Percentiles rank a stretch among this genome's conserved stretches.
These are phyloP conservation scores for Arachis stenosperma DNA, from an alignment of 306 rosid genomes.

Conservation along the genomic window DNA sequence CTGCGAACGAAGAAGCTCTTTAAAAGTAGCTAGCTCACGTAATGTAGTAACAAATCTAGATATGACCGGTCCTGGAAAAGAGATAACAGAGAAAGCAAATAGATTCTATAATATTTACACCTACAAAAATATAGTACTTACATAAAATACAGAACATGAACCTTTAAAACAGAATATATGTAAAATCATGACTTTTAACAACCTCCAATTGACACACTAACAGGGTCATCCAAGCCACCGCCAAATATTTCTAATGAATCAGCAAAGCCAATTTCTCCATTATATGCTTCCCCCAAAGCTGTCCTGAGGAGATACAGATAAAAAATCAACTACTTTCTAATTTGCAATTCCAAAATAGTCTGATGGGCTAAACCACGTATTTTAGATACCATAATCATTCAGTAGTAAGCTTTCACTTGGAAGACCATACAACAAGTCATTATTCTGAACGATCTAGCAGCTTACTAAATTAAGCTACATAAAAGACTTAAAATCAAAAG, in stretches of 20 bases:
- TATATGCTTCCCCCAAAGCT: constrained; percentile 82
- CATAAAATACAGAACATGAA: constrained; percentile 6
- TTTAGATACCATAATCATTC: constrained; percentile 28
- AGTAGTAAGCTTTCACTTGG: constrained; percentile 22
- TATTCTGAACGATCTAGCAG: constrained; percentile 11
- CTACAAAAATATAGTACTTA: neutral
- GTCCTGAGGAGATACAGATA: constrained; percentile 57
- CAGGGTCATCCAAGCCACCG: constrained; percentile 92
- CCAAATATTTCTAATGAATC: constrained; percentile 88
- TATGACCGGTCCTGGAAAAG: constrained; percentile 84
- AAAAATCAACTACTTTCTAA: constrained; percentile 39
- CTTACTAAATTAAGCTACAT: constrained; percentile 19
- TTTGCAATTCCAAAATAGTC: constrained; percentile 27
- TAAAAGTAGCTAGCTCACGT: constrained; percentile 87
- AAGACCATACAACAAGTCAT: constrained; percentile 25
- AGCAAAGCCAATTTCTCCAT: constrained; percentile 80
- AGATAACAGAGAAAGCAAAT: constrained; percentile 40
- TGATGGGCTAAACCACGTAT: constrained; percentile 13
- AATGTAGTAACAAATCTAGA: constrained; percentile 74
- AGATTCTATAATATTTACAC: constrained; percentile 16
- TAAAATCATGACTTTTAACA: constrained; percentile 40
- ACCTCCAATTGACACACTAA: constrained; percentile 97
- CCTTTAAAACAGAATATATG: constrained; percentile 30
- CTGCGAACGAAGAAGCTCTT: constrained; percentile 97
- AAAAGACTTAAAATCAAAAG: neutral